Evolutionary conservation across 305 asterid genomes (phyloP).

Genomic region (Fraxinus velutina): DNA sequence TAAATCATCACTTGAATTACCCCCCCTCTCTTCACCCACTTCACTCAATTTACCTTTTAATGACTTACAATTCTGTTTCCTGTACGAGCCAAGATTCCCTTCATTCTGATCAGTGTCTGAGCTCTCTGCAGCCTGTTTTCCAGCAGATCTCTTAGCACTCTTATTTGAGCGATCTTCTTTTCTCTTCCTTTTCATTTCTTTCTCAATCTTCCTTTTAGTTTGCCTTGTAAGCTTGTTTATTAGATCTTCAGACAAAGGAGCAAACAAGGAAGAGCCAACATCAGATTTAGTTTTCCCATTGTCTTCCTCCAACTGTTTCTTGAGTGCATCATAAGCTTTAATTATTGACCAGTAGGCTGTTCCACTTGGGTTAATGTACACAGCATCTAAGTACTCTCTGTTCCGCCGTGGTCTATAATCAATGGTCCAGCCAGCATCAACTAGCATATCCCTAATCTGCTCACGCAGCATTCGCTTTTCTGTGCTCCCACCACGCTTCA

Average conservation of each 20-base stretch:
- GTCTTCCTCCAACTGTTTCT: conserved; percentile 59
- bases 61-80: conserved; percentile 31
- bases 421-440: conserved; percentile 77
- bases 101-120: conserved; percentile 41
- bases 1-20: conserved; percentile 30
- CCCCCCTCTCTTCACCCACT: conserved; percentile 35
- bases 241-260: conserved; percentile 75
- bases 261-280: conserved; percentile 49
- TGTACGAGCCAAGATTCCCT: conserved; percentile 22
- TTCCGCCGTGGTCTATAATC: conserved; percentile 90
- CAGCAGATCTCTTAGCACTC: conserved; percentile 37
- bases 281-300: conserved; percentile 34
- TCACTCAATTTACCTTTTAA: conserved; percentile 33
- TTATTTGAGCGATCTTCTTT: conserved; percentile 38
- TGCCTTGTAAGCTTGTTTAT: conserved; percentile 83
- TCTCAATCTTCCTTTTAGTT: conserved; percentile 83
- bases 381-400: conserved; percentile 86
- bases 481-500: conserved; percentile 75
- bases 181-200: conserved; percentile 74
- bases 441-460: conserved; percentile 71
- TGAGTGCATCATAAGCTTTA: conserved; percentile 88
- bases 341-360: conserved; percentile 94
- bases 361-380: conserved; percentile 77
- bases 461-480: conserved; percentile 86
- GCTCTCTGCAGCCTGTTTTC: conserved; percentile 36